phyloP scores from a whole-genome alignment of 108 stramenopile genomes.

The Cylindrotheca closterium region DNA sequence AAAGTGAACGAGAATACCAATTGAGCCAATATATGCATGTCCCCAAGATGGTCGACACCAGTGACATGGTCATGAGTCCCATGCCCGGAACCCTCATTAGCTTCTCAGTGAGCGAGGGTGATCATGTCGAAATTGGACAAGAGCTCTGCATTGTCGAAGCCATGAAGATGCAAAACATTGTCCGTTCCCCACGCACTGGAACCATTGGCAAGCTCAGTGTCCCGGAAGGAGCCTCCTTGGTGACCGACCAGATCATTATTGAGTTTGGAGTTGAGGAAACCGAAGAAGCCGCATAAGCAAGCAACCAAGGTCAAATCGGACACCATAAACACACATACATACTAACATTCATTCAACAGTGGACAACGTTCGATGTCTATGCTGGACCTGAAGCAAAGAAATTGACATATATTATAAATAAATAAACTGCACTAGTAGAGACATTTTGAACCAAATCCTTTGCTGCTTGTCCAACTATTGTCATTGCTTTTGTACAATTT shows the following conservation, averaged over 20 bases:
- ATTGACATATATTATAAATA: too few relatives aligned
- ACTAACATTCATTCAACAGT: too few relatives aligned
- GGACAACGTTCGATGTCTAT: too few relatives aligned
- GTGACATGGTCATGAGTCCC: slow-evolving; percentile 78
- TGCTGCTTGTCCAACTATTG: not conserved
- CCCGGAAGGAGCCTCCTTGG: slow-evolving; percentile 64
- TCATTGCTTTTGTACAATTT: not conserved
- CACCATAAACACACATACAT: not conserved
- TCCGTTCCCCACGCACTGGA: slow-evolving; percentile 79
- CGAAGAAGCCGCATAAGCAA: slow-evolving; percentile 16
- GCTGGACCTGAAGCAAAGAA: too few relatives aligned
- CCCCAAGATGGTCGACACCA: slow-evolving; percentile 68
- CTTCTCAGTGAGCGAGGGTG: slow-evolving; percentile 77
- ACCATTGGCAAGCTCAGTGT: slow-evolving; percentile 57
- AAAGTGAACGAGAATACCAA: slow-evolving; percentile 78
- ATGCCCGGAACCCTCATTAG: slow-evolving; percentile 95
- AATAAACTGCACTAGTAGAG: too few relatives aligned
- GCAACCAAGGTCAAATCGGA: not conserved
- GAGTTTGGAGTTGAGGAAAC: slow-evolving; percentile 43
- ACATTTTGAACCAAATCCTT: not conserved
- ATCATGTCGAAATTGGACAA: slow-evolving; percentile 89
- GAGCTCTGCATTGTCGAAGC: slow-evolving; percentile 95
- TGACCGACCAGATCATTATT: slow-evolving; percentile 78
- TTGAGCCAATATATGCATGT: slow-evolving; percentile 75
- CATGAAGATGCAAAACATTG: slow-evolving; percentile 99